Base-by-base conservation (phyloP, 306 rosid genomes). In the Cucurbita ficifolia region DNA sequence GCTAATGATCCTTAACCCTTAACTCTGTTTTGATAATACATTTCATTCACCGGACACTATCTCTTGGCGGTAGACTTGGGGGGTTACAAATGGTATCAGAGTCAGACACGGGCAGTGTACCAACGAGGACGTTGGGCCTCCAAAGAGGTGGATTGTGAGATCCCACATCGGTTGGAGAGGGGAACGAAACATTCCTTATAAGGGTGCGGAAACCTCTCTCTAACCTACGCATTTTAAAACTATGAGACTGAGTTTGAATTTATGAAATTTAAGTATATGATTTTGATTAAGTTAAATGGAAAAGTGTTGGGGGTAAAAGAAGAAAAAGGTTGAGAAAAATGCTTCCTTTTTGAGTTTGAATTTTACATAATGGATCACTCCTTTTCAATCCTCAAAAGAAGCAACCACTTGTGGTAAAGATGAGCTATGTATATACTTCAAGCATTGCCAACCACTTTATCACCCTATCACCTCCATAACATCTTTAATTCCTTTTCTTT, bases 351-450 rank as follows among this genome's bases (percentile, higher is more conserved):
- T 51, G 38, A n/a, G 48, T 38, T 45, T 73, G 54, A 40, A 54
- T 7, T 55, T 55, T 2, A 6, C 5, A 38, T 38, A 48, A 33
- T 61, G 7, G 12, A 60, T 75, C 13, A 48, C 48, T 48, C 71
- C 35, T 59, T 75, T 61, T 58, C 71, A 42, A n/a, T 42, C 77
- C 77, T 48, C n/a, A 56, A 75, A 75, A 75, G 71, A 75, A 58
- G 59, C 17, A 75, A 75, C 49, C 60, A 71, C 60, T 49, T 71
- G 46, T 71, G 61, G 49, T 50, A 33, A 68, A 45, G 73, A 46
- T 68, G 40, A 45, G 18, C 10, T 13, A 68, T 13, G 50, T 38
- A 46, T 68, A 68, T 68, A 68, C 56, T 68, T 68, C 56, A 68
- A 45, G 42, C 55, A 39, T 72, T 72, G 48, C 38, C 61, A n/a